These are phyloP conservation scores for Groenewaldozyma salmanticensis DNA, from an alignment of 805 yeast species.

Conservation along the genomic window DNA sequence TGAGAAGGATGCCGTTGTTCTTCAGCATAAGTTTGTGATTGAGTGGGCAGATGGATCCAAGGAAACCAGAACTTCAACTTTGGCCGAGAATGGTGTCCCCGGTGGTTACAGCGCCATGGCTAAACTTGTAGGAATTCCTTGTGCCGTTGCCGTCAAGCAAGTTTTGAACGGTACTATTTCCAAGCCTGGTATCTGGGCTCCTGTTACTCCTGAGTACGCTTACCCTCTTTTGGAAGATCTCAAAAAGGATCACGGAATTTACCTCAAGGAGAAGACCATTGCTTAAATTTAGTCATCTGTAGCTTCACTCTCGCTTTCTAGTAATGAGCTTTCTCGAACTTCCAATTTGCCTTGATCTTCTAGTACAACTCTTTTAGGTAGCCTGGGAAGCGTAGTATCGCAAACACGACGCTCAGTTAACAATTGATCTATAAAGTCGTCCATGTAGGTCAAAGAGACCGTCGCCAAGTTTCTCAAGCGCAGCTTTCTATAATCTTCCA, in stretches of 20 bases:
- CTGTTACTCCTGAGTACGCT: slow-evolving; percentile 82
- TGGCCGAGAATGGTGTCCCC: slow-evolving; percentile 82
- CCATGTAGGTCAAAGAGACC: slow-evolving; percentile 46
- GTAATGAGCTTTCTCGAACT: slow-evolving; percentile 27
- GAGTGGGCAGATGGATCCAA: slow-evolving; percentile 89
- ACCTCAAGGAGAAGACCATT: slow-evolving; percentile 73
- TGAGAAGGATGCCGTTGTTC: slow-evolving; percentile 89
- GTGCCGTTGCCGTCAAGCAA: slow-evolving; percentile 88
- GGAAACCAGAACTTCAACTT: slow-evolving; percentile 90
- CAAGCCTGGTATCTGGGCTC: slow-evolving; percentile 83
- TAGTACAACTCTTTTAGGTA: slow-evolving; percentile 31
- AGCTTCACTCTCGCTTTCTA: slow-evolving; percentile 13
- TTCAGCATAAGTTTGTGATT: slow-evolving; percentile 97
- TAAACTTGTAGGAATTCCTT: slow-evolving; percentile 94
- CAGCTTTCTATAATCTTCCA: slow-evolving; percentile 62
- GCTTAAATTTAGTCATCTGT: slow-evolving; percentile 2
- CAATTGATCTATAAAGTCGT: slow-evolving; percentile 62
- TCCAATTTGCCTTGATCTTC: slow-evolving; percentile 29
- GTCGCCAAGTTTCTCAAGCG: slow-evolving; percentile 35
- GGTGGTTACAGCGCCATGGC: slow-evolving; percentile 98
- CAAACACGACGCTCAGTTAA: slow-evolving; percentile 49
- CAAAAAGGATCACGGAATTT: slow-evolving; percentile 83
- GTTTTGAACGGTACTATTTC: slow-evolving; percentile 72
- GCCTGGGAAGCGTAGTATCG: slow-evolving; percentile 64
- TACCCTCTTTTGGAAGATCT: slow-evolving; percentile 85